Evolutionary conservation across 2,329 filamentous ascomycete species (phyloP).

Genomic region (Nakataea oryzae): DNA sequence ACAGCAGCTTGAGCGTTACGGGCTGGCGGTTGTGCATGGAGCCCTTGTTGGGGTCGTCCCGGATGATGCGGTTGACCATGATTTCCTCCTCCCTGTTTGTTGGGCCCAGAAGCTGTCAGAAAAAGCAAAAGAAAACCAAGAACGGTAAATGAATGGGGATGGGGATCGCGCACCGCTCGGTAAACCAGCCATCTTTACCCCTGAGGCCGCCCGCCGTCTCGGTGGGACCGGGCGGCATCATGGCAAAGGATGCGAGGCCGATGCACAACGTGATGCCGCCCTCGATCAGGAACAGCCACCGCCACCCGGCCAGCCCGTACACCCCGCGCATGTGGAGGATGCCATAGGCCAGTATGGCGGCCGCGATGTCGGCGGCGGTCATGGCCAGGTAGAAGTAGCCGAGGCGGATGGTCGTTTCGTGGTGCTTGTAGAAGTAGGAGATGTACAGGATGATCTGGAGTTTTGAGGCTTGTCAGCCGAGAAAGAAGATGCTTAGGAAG

Average conservation of each 20-base stretch:
- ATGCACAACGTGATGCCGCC: conserved; percentile 29
- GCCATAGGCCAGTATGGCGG: conserved; percentile 21
- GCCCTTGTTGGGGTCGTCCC: conserved; percentile 48
- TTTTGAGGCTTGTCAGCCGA: not conserved
- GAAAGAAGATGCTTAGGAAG: too few relatives aligned
- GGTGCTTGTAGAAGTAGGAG: conserved; percentile 22
- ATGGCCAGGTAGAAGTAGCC: conserved; percentile 22
- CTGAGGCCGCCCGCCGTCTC: conserved; percentile 34
- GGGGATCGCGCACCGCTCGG: conserved; percentile 18
- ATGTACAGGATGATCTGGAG: conserved; percentile 17
- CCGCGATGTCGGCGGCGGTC: conserved; percentile 18
- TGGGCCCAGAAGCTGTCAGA: conserved; percentile 12
- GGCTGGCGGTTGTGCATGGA: conserved; percentile 49
- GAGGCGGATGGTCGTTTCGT: conserved; percentile 21
- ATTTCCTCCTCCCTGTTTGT: conserved; percentile 39
- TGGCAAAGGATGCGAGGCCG: conserved; percentile 33
- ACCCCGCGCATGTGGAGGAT: conserved; percentile 21
- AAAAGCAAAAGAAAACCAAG: conserved; percentile 10
- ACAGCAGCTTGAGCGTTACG: conserved; percentile 28
- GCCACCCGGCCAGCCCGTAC: conserved; percentile 20
- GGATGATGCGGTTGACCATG: conserved; percentile 43
- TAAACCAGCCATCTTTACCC: conserved; percentile 42
- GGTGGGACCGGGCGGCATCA: conserved; percentile 30
- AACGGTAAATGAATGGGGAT: conserved; percentile 17
- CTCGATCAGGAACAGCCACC: conserved; percentile 37